A percentile compares a stretch with the other conserved stretches of the same genome.
Conservation (phyloP, 495 filamentous ascomycete species). For the Hypoxylon lenormandii region DNA sequence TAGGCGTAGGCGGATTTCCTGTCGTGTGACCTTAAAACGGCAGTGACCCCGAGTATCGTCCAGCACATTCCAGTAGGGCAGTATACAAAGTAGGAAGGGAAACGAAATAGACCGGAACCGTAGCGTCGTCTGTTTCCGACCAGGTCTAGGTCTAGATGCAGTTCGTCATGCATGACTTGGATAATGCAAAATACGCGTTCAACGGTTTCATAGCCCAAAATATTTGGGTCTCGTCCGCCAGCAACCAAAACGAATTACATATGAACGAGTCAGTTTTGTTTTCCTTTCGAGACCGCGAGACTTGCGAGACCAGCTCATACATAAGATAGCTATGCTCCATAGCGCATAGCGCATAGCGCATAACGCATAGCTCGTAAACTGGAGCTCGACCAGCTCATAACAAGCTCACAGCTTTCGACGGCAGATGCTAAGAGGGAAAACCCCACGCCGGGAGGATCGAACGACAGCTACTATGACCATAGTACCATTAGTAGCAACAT, state of each 20-base stretch:
- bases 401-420: too few species aligned
- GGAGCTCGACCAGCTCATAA: too few species aligned
- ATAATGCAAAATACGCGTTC: conserved; percentile 41
- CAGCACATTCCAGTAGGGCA: conserved; percentile 36
- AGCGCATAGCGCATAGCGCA: background rate
- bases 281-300: too few species aligned
- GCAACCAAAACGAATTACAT: conserved; percentile 26
- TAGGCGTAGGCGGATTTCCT: conserved; percentile 24
- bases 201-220: conserved; percentile 38
- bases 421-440: background rate
- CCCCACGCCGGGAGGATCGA: conserved; percentile 32
- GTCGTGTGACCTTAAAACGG: conserved; percentile 46
- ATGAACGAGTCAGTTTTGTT: conserved; percentile 26
- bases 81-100: conserved; percentile 13
- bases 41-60: conserved; percentile 24
- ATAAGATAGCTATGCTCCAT: conserved; percentile 5
- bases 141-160: conserved; percentile 32
- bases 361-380: background rate
- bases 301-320: conserved; percentile 22
- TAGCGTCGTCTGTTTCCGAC: conserved; percentile 38
- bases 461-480: background rate
- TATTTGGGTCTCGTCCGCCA: conserved; percentile 35
- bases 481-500: conserved; percentile 17
- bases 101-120: conserved; percentile 32
- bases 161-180: conserved; percentile 37